Percentiles rank a stretch among this genome's conserved stretches.
phyloP scores from a whole-genome alignment of 331 rosid species.

The Phaseolus coccineus region DNA sequence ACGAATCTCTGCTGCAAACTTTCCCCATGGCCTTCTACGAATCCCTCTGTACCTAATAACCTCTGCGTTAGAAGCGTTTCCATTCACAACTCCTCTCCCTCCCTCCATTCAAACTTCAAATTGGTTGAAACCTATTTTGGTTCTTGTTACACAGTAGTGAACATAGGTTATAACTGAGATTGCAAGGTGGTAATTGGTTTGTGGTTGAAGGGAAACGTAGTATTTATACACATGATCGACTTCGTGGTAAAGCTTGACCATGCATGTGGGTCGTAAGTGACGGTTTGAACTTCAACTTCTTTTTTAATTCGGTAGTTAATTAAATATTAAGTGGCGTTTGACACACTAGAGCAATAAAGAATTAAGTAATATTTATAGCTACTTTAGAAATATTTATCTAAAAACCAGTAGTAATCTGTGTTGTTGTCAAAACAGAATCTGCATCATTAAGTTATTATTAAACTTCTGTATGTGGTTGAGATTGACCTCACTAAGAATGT shows the following conservation, averaged over 20 bases:
- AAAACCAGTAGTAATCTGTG: neutral
- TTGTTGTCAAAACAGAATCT: neutral
- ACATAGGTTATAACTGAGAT: neutral
- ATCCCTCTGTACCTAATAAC: conserved; percentile 70
- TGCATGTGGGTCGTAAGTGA: conserved; percentile 3
- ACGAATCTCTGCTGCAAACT: conserved; percentile 88
- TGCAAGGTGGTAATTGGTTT: neutral
- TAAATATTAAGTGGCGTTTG: neutral
- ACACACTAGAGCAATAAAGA: neutral
- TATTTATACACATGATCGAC: neutral
- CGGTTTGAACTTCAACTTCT: conserved; percentile 8
- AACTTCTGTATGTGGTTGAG: neutral
- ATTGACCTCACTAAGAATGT: neutral
- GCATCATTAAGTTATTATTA: neutral
- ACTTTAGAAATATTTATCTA: neutral
- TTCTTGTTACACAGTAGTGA: neutral
- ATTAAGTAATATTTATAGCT: neutral
- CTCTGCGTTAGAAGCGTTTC: conserved; percentile 29
- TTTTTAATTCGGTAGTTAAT: neutral
- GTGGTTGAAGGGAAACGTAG: neutral
- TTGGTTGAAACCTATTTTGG: neutral
- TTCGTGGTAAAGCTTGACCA: conserved; percentile 7
- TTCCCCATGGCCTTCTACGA: conserved; percentile 88
- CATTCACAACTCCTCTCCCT: conserved; percentile 10
- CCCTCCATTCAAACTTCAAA: conserved; percentile 42